These are phyloP conservation scores for Aspergillus pseudoterreus DNA, from an alignment of 2,329 filamentous ascomycete species.

Conservation along the genomic window DNA sequence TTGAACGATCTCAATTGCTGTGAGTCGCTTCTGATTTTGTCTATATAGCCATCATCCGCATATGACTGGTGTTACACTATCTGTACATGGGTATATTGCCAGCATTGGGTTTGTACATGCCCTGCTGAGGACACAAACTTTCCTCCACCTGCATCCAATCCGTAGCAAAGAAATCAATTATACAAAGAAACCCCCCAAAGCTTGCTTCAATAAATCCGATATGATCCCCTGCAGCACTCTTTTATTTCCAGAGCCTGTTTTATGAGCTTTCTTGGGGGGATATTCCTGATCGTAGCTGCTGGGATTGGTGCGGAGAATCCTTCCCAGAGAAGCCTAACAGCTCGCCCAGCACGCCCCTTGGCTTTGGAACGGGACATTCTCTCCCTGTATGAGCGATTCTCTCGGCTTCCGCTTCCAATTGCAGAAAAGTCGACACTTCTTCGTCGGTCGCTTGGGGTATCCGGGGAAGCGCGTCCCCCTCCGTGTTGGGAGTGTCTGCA, in stretches of 20 bases:
- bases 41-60: neutral
- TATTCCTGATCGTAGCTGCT: neutral
- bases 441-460: conserved; percentile 28
- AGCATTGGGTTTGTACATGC: conserved; percentile 2
- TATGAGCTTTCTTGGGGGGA: neutral
- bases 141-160: neutral
- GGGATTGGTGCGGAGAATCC: conserved; percentile 12
- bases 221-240: no score
- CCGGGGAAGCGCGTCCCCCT: conserved; percentile 11
- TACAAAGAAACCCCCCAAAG: neutral
- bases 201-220: neutral
- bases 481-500: conserved; percentile 14
- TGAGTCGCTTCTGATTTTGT: neutral
- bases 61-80: conserved; percentile 11
- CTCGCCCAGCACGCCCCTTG: conserved; percentile 71
- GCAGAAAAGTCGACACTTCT: conserved; percentile 43
- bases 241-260: neutral
- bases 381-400: conserved; percentile 49
- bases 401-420: conserved; percentile 40
- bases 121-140: conserved; percentile 1
- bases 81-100: conserved; percentile 24
- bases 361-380: conserved; percentile 92
- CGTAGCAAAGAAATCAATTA: neutral
- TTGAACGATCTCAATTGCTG: neutral
- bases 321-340: conserved; percentile 63